Conservation (phyloP, 805 yeast genomes). For the Candida sanyiensis region DNA sequence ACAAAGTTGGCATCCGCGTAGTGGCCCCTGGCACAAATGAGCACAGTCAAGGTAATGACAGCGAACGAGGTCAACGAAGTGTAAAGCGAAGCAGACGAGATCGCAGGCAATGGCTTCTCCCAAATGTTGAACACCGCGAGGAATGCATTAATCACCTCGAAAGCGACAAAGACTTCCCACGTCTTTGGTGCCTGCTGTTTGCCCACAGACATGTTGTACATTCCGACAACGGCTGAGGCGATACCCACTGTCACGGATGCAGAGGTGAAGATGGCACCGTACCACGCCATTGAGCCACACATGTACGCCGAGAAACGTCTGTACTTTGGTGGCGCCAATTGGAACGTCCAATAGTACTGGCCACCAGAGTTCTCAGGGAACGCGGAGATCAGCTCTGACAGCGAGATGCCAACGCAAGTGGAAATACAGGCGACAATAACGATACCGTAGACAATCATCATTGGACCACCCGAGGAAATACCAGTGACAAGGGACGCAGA, state of each 20-base stretch:
- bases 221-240: constrained; percentile 45
- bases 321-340: constrained; percentile 38
- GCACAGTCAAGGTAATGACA: constrained; percentile 45
- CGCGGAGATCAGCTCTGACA: constrained; percentile 46
- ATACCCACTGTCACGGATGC: constrained; percentile 52
- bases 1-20: constrained; percentile 47
- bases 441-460: constrained; percentile 51
- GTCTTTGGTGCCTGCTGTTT: constrained; percentile 31
- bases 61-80: constrained; percentile 41
- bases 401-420: constrained; percentile 40
- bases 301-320: constrained; percentile 38
- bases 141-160: constrained; percentile 38
- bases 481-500: constrained; percentile 51
- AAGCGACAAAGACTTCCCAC: constrained; percentile 50
- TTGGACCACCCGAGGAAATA: constrained; percentile 50
- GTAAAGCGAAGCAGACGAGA: constrained; percentile 44
- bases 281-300: constrained; percentile 56
- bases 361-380: constrained; percentile 51
- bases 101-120: constrained; percentile 42
- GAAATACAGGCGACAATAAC: constrained; percentile 43
- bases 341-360: constrained; percentile 51
- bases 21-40: constrained; percentile 45
- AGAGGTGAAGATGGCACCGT: constrained; percentile 55
- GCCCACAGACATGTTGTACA: constrained; percentile 34
- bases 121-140: constrained; percentile 41